Evolutionary conservation across 495 filamentous ascomycete species (phyloP), one percentile per base, ranked within the genome.

Genomic region (Aspergillus funiculosus): DNA sequence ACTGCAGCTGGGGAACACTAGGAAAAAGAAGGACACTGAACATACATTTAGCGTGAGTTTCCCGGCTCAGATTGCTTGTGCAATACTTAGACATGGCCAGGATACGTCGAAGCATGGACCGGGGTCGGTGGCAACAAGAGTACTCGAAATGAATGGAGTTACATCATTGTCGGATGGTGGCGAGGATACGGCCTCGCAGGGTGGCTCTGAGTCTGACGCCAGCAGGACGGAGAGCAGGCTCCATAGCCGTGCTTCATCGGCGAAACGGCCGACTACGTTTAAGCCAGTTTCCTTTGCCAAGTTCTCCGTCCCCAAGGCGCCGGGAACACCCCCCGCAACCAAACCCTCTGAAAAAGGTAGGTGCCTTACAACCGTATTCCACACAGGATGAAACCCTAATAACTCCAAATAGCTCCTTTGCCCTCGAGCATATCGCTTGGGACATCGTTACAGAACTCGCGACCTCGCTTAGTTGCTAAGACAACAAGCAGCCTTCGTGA

Each of bases 221-320:
- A 72, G 71, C 59, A 67, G 69, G 53, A 61, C 71, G 17, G 72
- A 77, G 42, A 73, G 77, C 36, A 80, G 74, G 52, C 72, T 80
- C 45, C 81, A 87, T 60, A 61, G 68, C 41, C 83, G 85, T 36
- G 79, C 77, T 17, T 77, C 80, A 15, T 86, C 88, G 1, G 71
- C 86, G 32, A 95, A 90, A 74, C 92, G 88, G 62, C 82, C 82
- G 20, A 63, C 80, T n/a, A 80, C 83, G 7, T 99, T 97, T 76
- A 97, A 96, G 63, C 80, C 89, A 4, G 87, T 97, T 50, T 95
- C 87, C 1, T 90, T 96, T 56, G 94, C 94, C 56, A 95, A 91
- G 61, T 71, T 75, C 40, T 63, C 78, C 32, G 64, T 70, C 29
- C 63, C 71, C 39, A 79, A 77, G 44, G 67, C 65, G 5, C 65